Evolutionary conservation across 306 rosid species (phyloP), one percentile per base, ranked within the genome.

Genomic region (Rubus idaeus): DNA sequence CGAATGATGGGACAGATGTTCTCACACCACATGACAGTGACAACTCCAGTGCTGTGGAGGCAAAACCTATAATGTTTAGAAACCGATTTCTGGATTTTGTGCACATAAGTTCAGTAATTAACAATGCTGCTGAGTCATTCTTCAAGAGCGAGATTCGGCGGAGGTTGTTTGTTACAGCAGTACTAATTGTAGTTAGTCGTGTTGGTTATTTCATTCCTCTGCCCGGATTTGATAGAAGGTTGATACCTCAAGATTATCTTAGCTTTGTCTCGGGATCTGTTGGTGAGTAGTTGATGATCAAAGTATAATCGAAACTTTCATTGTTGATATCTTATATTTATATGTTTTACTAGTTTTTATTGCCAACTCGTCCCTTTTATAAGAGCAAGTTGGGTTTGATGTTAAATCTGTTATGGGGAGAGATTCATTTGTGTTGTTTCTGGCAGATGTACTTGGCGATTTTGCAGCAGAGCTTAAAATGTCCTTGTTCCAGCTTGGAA

Each of bases 371-470:
- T 5, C 14, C 3, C n/a, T 14, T 51, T 4, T 30, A 30, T 30
- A 2, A 30, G 35, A 30, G 35, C 35, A 49, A 8, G 45, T 23
- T 67, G 51, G 70, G 41, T 12, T 68, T 68, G 30, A 44, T 49
- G 55, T 49, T 21, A n/a, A 58, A 30, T 23, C 17, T 51, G 75
- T 35, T 50, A 51, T 49, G 47, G 30, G 17, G 60, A 66, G 12
- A 40, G 30, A 10, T 10, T 77, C 78, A 55, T 83, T 85, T 51
- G 71, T 86, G 64, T 82, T 84, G 90, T 81, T 78, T 80, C 42
- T 86, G 90, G 86, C 93, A 95, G 99, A 95, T 89, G 97, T 92
- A 85, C 99, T 95, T 52, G 99, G 99, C 14, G 96, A 90, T 82
- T 92, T 86, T 77, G 18, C 91, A 52, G 80, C 91, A 21, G 96